Percentiles rank a stretch among this genome's conserved stretches.
Conservation (phyloP, 768 basidiomycete genomes). For the Boletus rubropictus region DNA sequence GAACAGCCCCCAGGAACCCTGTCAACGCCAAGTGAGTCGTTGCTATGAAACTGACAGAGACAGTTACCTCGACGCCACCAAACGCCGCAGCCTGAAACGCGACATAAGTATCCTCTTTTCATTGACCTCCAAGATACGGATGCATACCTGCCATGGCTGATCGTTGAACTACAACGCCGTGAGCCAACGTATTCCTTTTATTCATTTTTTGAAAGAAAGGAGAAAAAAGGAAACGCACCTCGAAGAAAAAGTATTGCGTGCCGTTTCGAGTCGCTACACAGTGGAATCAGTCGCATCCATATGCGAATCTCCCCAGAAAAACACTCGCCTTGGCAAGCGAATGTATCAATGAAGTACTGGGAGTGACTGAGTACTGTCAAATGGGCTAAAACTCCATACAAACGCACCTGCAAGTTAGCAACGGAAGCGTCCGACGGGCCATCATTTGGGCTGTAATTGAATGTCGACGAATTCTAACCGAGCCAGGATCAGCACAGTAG, state of each 20-base stretch:
- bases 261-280: conserved; percentile 62
- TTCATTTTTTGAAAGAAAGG: not conserved
- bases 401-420: conserved; percentile 50
- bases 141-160: conserved; percentile 72
- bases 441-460: conserved; percentile 49
- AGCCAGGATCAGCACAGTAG: not conserved
- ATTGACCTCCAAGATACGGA: not conserved
- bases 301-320: not conserved
- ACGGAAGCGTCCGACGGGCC: conserved; percentile 62
- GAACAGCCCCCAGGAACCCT: conserved; percentile 65
- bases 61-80: conserved; percentile 68
- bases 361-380: conserved; percentile 6
- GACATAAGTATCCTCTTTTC: conserved; percentile 10
- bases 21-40: conserved; percentile 9
- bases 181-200: not conserved
- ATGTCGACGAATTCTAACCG: conserved; percentile 51
- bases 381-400: not conserved
- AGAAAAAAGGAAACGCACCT: conserved; percentile 34
- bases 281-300: conserved; percentile 5
- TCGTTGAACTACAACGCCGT: conserved; percentile 51
- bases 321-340: conserved; percentile 54
- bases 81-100: conserved; percentile 46
- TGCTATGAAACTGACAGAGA: not conserved
- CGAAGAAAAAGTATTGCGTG: conserved; percentile 86
- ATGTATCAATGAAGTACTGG: conserved; percentile 78